Base-by-base conservation (phyloP, 805 yeast genomes). In the Komagataella mondaviorum region DNA sequence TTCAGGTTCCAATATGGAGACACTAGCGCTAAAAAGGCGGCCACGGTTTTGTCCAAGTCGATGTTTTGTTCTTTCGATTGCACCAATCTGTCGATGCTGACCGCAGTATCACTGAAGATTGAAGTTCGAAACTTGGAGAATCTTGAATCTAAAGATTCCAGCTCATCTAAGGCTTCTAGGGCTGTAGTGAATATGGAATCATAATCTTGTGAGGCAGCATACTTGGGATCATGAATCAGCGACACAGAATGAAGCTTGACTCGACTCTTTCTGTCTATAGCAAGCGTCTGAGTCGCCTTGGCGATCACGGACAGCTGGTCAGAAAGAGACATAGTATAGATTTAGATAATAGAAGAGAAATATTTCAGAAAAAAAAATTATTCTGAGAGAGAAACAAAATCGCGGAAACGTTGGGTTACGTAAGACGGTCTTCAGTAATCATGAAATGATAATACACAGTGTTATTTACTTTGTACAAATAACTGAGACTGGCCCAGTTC, bases 161-260 rank as follows among this genome's bases (percentile, higher is more conserved):
- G 71, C 57, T 86, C 90, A 30, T 78, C 80, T 47, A 90, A 72
- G 0, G 95, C 96, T 52, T 85, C 93, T 6, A 77, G 59, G 2
- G 93, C 84, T 52, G 78, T 78, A 50, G 81, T 77, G 61, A 75
- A 85, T 53, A 93, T 81, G 47, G 83, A 73, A 58, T 89, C 96
- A 60, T 79, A 90, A 64, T 93, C 99, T 70, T 93, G 98, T 43
- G 90, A 78, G n/a, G 95, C 87, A 16, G 99, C 99, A 54, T 80
- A 81, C 59, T 83, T 81, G 7, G 96, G 75, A 46, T 88, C 95
- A 64, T 84, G 90, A 23, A 93, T 76, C 56, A 93, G 77, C 48
- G 99, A 93, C 45, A 88, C 83, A 44, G 95, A 81, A 63, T 93
- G 99, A 53, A 89, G 70, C 65, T 85, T 86, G 55, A 89, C 87